Evolutionary conservation across 192 early-diverging fungal species (phyloP).

Genomic region (Coemansia sp.): DNA sequence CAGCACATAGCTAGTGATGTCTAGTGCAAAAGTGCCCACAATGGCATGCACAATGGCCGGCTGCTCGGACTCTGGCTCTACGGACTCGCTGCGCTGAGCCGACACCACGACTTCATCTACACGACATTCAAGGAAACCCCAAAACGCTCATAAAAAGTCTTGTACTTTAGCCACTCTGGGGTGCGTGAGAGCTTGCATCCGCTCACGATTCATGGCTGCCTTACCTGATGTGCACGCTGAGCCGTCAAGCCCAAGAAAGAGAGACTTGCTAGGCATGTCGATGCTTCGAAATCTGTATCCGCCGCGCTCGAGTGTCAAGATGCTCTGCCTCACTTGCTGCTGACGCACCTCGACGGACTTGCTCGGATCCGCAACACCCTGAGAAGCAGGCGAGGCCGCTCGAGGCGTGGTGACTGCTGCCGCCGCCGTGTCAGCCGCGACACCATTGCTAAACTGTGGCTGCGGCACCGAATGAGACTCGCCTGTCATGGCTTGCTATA

Average conservation of each 20-base stretch:
- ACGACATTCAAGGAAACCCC: background rate
- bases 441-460: background rate
- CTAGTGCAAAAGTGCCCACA: conserved; percentile 36
- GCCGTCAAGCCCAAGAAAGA: conserved; percentile 35
- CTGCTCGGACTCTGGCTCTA: background rate
- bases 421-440: background rate
- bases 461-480: background rate
- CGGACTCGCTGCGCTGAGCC: background rate
- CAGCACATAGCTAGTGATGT: conserved; percentile 34
- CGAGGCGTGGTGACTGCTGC: background rate
- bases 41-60: conserved; percentile 26
- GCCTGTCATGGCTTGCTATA: background rate
- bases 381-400: background rate
- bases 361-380: background rate
- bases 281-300: conserved; percentile 45
- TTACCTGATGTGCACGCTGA: conserved; percentile 12
- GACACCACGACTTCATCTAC: background rate
- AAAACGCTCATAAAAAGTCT: background rate
- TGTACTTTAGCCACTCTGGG: background rate
- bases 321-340: conserved; percentile 25
- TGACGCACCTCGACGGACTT: background rate
- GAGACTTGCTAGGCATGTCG: conserved; percentile 17
- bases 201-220: background rate
- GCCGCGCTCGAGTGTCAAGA: conserved; percentile 13
- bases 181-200: background rate